phyloP scores from a whole-genome alignment of 225 moss, liverwort and hornwort species.

The Straminergon stramineum region DNA sequence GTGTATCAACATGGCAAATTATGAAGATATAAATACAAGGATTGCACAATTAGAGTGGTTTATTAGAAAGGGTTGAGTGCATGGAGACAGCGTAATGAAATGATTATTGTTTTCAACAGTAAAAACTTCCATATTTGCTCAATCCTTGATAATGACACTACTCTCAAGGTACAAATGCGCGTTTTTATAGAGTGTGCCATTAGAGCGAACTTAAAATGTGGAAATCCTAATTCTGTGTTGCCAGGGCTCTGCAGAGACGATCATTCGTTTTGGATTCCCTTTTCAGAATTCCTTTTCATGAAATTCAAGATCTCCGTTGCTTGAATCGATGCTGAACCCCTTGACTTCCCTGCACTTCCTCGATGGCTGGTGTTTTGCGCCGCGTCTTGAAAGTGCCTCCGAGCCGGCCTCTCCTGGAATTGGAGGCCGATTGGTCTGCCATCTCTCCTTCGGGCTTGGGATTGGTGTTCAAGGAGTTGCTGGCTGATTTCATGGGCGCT shows the following conservation, averaged over 20 bases:
- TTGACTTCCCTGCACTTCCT: background rate
- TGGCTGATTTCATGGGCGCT: conserved; percentile 73
- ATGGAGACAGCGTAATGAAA: background rate
- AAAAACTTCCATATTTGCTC: background rate
- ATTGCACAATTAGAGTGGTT: background rate
- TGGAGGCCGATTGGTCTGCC: conserved; percentile 74
- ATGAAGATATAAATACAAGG: background rate
- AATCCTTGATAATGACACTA: background rate
- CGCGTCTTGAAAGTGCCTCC: conserved; percentile 26
- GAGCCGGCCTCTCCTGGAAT: conserved; percentile 10
- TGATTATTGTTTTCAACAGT: background rate
- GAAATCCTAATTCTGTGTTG: background rate
- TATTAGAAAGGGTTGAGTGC: background rate
- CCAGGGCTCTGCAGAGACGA: background rate
- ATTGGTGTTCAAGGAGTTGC: conserved; percentile 60
- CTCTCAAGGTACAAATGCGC: background rate
- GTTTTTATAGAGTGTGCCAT: background rate
- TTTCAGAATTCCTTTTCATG: background rate
- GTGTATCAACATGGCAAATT: background rate
- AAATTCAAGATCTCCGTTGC: background rate
- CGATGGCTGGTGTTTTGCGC: conserved; percentile 29
- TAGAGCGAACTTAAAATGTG: background rate
- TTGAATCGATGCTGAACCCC: background rate
- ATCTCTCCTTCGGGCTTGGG: conserved; percentile 64
- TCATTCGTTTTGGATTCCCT: background rate